These are phyloP conservation scores for Choricystis sp. DNA, from an alignment of 139 green algal genomes.

Conservation along the genomic window DNA sequence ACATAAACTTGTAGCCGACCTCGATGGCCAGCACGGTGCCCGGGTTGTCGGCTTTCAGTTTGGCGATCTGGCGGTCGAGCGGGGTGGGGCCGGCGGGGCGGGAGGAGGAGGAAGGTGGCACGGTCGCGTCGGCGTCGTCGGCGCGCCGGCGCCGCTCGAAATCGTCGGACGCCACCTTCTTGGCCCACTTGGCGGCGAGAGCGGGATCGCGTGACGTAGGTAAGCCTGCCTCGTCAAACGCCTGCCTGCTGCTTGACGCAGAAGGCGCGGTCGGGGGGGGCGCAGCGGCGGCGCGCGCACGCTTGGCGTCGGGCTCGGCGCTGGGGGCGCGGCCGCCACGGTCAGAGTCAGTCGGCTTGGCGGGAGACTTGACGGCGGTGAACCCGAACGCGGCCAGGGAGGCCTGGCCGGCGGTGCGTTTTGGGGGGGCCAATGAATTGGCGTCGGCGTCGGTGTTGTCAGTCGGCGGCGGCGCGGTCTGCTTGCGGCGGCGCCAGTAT, in stretches of 20 bases:
- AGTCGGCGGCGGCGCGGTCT: no score
- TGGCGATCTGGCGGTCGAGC: constrained; percentile 19
- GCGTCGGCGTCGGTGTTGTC: neutral
- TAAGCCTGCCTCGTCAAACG: neutral
- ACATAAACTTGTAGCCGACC: constrained; percentile 66
- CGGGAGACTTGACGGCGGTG: neutral
- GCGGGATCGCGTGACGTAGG: neutral
- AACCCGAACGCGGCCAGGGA: neutral
- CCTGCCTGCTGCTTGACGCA: no score
- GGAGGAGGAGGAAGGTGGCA: neutral
- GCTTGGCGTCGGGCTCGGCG: neutral
- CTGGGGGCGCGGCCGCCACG: no score
- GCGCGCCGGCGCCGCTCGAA: no score
- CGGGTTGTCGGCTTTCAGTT: constrained; percentile 37
- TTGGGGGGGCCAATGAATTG: neutral
- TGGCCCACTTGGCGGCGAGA: constrained; percentile 13
- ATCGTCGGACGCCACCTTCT: constrained; percentile 20
- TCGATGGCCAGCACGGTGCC: constrained; percentile 62
- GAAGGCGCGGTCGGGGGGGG: neutral
- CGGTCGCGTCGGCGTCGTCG: constrained; percentile 12
- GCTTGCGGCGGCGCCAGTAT: no score
- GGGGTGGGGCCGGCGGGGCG: neutral
- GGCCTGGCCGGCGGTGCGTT: neutral
- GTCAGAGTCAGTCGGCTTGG: no score
- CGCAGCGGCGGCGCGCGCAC: neutral